Evolutionary conservation across 1,139 yeast genomes (phyloP).

Genomic region (Hyphopichia buzzinii): DNA sequence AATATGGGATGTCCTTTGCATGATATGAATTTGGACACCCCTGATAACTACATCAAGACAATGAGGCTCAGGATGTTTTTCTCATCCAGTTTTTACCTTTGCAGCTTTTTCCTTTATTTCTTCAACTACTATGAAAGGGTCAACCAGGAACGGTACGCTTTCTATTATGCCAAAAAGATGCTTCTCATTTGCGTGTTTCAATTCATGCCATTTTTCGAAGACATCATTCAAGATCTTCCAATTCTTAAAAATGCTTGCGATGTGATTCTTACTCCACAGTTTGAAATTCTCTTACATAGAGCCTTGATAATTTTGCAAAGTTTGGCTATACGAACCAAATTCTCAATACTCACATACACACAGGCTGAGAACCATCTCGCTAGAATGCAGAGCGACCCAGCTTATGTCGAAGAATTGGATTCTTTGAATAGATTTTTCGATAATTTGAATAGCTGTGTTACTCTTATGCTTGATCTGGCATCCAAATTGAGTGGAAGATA

Average conservation of each 20-base stretch:
- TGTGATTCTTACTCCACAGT: slow-evolving; percentile 33
- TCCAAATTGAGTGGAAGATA: slow-evolving; percentile 27
- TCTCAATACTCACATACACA: slow-evolving; percentile 8
- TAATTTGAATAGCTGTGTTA: slow-evolving; percentile 17
- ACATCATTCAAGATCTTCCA: slow-evolving; percentile 20
- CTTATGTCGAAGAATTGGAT: slow-evolving; percentile 11
- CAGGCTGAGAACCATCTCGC: slow-evolving; percentile 9
- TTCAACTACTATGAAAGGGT: slow-evolving; percentile 35
- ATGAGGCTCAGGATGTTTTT: slow-evolving; percentile 21
- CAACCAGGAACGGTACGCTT: slow-evolving; percentile 21
- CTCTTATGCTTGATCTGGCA: slow-evolving; percentile 15
- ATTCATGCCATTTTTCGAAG: slow-evolving; percentile 32
- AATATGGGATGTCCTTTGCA: slow-evolving; percentile 8
- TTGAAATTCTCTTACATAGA: slow-evolving; percentile 32
- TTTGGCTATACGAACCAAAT: slow-evolving; percentile 19
- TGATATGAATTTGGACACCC: slow-evolving; percentile 5
- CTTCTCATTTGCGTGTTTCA: slow-evolving; percentile 24
- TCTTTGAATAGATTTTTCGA: slow-evolving; percentile 12
- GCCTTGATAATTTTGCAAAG: slow-evolving; percentile 24
- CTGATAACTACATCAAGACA: slow-evolving; percentile 8
- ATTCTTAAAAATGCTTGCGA: slow-evolving; percentile 25
- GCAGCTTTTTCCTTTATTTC: slow-evolving; percentile 31
- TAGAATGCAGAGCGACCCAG: slow-evolving; percentile 11
- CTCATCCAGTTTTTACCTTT: slow-evolving; percentile 19
- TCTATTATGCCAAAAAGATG: slow-evolving; percentile 29